These are phyloP conservation scores for Pisolithus albus DNA, from an alignment of 768 basidiomycete species.

Conservation along the genomic window DNA sequence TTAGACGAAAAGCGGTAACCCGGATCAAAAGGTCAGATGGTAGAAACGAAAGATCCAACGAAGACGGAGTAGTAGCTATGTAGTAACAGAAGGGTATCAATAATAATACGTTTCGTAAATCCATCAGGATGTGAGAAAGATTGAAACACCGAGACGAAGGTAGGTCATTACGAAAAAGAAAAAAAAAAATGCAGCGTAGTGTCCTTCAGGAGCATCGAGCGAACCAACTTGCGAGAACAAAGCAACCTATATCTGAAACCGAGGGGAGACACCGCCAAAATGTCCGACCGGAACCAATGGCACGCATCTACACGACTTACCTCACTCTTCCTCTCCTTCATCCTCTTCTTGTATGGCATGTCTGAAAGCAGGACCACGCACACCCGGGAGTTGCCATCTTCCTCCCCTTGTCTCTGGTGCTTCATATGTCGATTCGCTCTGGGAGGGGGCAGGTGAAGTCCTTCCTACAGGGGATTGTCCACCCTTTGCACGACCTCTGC, in stretches of 20 bases:
- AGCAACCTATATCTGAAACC: not conserved
- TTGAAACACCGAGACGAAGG: not conserved
- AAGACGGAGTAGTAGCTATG: not conserved
- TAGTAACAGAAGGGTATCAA: not conserved
- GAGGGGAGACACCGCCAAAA: not conserved
- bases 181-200: too few relatives aligned
- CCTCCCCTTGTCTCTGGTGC: conserved; percentile 45
- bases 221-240: not conserved
- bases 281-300: not conserved
- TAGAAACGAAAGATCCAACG: not conserved
- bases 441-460: conserved; percentile 48
- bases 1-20: too few relatives aligned
- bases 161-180: not conserved
- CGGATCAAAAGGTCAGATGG: too few relatives aligned
- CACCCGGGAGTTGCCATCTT: conserved; percentile 62
- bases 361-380: conserved; percentile 63
- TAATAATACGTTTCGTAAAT: not conserved
- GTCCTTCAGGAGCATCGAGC: not conserved
- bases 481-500: conserved; percentile 37
- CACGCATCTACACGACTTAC: not conserved
- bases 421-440: conserved; percentile 41
- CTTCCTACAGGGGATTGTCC: conserved; percentile 58
- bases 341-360: conserved; percentile 81
- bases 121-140: not conserved
- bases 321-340: conserved; percentile 68